Base-by-base conservation (phyloP, 257 asterid genomes). In the Nicotiana knightiana region DNA sequence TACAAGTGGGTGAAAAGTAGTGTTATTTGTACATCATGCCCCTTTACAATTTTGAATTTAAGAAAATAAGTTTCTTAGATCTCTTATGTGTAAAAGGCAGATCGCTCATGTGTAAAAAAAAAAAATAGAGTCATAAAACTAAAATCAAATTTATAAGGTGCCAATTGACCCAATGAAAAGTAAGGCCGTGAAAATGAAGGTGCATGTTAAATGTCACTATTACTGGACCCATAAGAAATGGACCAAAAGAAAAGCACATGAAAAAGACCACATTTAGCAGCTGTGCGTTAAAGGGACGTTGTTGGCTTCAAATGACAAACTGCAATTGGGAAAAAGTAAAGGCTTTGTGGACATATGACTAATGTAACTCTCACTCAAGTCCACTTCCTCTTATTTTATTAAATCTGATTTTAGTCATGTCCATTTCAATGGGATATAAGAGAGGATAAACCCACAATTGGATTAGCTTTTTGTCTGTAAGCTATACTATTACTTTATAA, bases 361-460 rank as follows among this genome's bases (percentile, higher is more conserved):
- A 76, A 70, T 46, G 76, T 33, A 51, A 81, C 76, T 54, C 58
- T 70, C 79, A 39, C 0, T 37, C 24, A 37, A 37, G 57, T 39
- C 33, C 55, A 68, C 57, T 66, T 59, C 65, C 83, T 73, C 48
- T 59, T 82, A 46, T 73, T 18, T 75, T 76, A 77, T 62, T 62
- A 21, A 21, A 39, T 63, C 46, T 54, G 66, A 64, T 71, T 71
- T 55, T 62, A 64, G 82, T 73, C 76, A 80, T 53, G 82, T 83
- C 86, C 77, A 85, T 84, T 83, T 83, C 84, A 46, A 46, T 73
- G 57, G 80, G 86, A 85, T 83, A 80, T 33, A 81, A 83, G 68
- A 67, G 39, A 59, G 71, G 37, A 71, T 12, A 70, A 1, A 11
- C 61, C 76, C 46, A 11, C 48, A 51, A 59, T 32, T 85, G 76